Percentiles rank a stretch among this genome's conserved stretches.
Conservation (phyloP, 1,284 basidiomycete genomes). For the Trametes pubescens region DNA sequence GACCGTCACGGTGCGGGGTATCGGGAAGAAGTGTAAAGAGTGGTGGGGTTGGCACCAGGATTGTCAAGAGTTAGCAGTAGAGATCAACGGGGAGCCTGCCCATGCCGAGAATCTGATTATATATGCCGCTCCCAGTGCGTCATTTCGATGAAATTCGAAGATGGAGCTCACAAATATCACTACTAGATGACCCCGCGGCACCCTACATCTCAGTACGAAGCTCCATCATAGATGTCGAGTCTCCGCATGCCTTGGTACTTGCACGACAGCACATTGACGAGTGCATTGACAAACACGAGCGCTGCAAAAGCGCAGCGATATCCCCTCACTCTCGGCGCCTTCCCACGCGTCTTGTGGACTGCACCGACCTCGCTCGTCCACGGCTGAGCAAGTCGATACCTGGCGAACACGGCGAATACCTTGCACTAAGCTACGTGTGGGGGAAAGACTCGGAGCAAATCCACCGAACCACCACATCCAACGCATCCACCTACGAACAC, state of each 20-base stretch:
- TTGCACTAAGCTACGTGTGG: slow-evolving; percentile 29
- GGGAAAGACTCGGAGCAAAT: slow-evolving; percentile 12
- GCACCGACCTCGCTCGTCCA: slow-evolving; percentile 4
- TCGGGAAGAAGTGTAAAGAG: neutral
- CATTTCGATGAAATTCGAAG: neutral
- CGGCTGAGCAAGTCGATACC: neutral
- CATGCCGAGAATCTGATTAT: too few species aligned
- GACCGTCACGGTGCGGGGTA: neutral
- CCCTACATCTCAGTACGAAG: neutral
- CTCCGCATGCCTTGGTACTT: neutral
- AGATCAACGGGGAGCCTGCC: too few species aligned
- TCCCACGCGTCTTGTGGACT: slow-evolving; percentile 22
- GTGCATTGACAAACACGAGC: slow-evolving; percentile 2
- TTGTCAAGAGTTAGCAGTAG: too few species aligned
- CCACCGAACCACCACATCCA: slow-evolving; percentile 6
- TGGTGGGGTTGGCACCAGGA: too few species aligned
- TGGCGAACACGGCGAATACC: slow-evolving; percentile 6
- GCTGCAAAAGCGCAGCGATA: neutral
- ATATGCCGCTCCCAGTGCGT: neutral
- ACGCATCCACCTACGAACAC: neutral
- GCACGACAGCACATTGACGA: neutral
- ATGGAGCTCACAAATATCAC: neutral
- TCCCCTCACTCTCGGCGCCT: neutral
- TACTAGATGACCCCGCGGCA: slow-evolving; percentile 18
- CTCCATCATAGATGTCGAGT: neutral